phyloP scores from a whole-genome alignment of 2,329 filamentous ascomycete genomes.

The Alternaria ethzedia region DNA sequence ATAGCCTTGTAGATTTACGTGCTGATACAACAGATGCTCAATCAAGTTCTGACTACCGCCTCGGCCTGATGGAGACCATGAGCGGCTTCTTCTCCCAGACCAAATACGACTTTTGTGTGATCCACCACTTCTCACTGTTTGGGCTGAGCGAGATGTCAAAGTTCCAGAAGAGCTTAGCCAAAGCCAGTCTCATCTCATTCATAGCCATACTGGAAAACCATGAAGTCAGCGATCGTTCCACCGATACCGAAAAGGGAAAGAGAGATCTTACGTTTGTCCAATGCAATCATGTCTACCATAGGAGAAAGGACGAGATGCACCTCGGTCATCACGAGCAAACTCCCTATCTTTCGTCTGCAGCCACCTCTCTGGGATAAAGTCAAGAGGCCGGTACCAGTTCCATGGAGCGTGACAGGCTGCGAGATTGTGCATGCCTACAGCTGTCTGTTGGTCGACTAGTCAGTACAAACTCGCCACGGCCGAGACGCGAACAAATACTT shows the following conservation, averaged over 20 bases:
- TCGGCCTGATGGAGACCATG: background rate
- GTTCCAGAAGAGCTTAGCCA: slow-evolving; percentile 5
- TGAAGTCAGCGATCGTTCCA: background rate
- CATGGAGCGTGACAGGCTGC: slow-evolving; percentile 1
- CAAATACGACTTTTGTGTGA: slow-evolving; percentile 2
- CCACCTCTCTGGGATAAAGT: slow-evolving; percentile 5
- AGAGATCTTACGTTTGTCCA: background rate
- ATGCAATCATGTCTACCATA: slow-evolving; percentile 7
- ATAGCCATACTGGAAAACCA: slow-evolving; percentile 1
- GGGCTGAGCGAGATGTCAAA: background rate
- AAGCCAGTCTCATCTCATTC: slow-evolving; percentile 1
- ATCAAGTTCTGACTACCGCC: background rate
- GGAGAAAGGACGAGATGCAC: slow-evolving; percentile 3
- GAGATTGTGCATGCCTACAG: slow-evolving; percentile 4
- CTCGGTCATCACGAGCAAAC: slow-evolving; percentile 1
- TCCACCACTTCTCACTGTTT: slow-evolving; percentile 1
- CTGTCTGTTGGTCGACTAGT: background rate
- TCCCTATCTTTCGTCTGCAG: slow-evolving; percentile 4
- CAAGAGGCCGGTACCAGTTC: slow-evolving; percentile 5
- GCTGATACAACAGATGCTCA: background rate
- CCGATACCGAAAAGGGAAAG: background rate
- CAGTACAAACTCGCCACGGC: background rate
- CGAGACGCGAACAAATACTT: background rate
- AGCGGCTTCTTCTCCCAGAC: slow-evolving; percentile 6
- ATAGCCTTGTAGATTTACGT: background rate